Evolutionary conservation across 768 basidiomycete species (phyloP), one percentile per base, ranked within the genome.

Genomic region (Boletales sp.): DNA sequence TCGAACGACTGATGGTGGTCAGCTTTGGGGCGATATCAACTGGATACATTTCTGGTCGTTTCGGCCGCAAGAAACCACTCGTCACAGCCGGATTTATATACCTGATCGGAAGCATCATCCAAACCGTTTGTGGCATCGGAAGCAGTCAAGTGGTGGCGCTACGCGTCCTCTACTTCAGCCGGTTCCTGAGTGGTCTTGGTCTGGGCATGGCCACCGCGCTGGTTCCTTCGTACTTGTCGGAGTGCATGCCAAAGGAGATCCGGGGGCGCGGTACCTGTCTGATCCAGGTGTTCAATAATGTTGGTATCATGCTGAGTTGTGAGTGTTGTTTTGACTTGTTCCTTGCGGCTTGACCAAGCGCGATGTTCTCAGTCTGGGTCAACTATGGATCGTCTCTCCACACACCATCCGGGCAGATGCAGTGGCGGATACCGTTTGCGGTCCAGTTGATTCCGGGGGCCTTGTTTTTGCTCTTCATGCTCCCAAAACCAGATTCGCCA

Each of bases 151-250:
- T 27, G 6, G 68, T 71, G 3, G 74, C 63, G 12, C 58, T 76
- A 10, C 59, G 59, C 9, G 69, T 76, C 8, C 66, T 77, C 34
- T 77, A 74, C 53, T 74, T 74, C 55, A 69, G 75, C 45, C 73
- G 81, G 5, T 85, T 84, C 63, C 48, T 86, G 0, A 74, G 78
- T 7, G 84, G 86, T 17, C 68, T 84, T 44, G 83, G 84, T 8
- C 73, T 84, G 27, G 81, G 82, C 13, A 75, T 78, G 72, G 70
- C 75, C 8, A 72, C 74, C 2, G 75, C 77, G 5, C 61, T 80
- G 2, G 72, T 77, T 6, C 78, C 79, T 12, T 68, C 76, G 0
- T 81, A 80, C 41, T 69, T 79, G 10, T 78, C 77, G 1, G 80
- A 81, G 59, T 78, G 71, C 42, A 70, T 72, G 3, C 78, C 78